phyloP scores from a whole-genome alignment of 352 stramenopile genomes.

The Globisporangium parvum region DNA sequence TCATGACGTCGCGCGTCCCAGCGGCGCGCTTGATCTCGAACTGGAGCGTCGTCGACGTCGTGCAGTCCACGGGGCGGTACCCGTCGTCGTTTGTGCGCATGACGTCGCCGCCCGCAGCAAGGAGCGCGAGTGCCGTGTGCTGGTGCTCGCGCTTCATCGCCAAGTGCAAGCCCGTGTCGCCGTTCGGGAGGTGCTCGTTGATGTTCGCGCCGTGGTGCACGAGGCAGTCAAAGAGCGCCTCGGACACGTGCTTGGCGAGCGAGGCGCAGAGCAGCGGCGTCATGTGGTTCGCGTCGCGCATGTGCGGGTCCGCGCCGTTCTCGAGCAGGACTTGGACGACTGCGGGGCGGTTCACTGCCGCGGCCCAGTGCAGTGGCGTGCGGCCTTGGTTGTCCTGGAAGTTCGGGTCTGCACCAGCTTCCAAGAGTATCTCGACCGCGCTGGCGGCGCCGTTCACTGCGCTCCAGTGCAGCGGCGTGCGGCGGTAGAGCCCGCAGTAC shows the following conservation, averaged over 20 bases:
- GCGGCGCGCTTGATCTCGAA: conserved; percentile 79
- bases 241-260: conserved; percentile 39
- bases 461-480: conserved; percentile 65
- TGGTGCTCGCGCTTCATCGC: conserved; percentile 69
- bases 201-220: conserved; percentile 50
- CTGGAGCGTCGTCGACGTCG: conserved; percentile 74
- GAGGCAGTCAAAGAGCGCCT: conserved; percentile 48
- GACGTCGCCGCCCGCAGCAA: conserved; percentile 48
- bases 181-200: conserved; percentile 57
- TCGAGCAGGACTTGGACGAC: conserved; percentile 46
- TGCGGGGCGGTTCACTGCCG: conserved; percentile 27
- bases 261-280: conserved; percentile 57
- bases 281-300: conserved; percentile 44
- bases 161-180: conserved; percentile 69
- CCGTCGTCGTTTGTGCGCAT: conserved; percentile 66
- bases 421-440: conserved; percentile 38
- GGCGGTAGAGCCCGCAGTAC: conserved; percentile 58
- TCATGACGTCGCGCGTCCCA: conserved; percentile 82
- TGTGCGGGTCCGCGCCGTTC: conserved; percentile 42
- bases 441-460: conserved; percentile 46
- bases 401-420: conserved; percentile 55
- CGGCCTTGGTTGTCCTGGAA: conserved; percentile 59
- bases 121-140: conserved; percentile 48
- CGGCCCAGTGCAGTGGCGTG: conserved; percentile 66
- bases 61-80: conserved; percentile 69